Conservation (phyloP, 768 basidiomycete genomes). For the Pulveroboletus sp. region DNA sequence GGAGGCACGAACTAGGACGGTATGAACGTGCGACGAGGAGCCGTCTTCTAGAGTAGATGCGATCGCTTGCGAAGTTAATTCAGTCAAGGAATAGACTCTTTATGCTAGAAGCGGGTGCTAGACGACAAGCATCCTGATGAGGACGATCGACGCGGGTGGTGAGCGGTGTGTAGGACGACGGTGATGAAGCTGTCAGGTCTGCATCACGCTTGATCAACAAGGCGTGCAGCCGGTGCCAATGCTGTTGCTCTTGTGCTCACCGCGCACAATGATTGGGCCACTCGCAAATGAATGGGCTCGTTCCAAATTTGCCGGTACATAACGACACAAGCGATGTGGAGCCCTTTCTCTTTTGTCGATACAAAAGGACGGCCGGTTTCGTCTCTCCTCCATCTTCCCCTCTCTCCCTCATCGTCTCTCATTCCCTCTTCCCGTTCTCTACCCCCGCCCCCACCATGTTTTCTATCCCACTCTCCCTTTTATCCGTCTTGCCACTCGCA, state of each 20-base stretch:
- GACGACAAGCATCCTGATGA: too few species aligned
- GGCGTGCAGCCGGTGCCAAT: too few species aligned
- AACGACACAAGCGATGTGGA: slow-evolving; percentile 4
- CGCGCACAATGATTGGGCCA: too few species aligned
- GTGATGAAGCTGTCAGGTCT: slow-evolving; percentile 15
- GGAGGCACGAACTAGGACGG: too few species aligned
- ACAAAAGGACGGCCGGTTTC: slow-evolving; percentile 9
- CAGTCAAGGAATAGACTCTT: background rate
- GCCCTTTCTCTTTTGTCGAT: background rate
- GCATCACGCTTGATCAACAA: too few species aligned
- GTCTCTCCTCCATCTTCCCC: background rate
- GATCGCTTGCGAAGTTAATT: background rate
- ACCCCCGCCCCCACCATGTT: slow-evolving; percentile 13
- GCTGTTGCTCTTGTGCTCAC: too few species aligned
- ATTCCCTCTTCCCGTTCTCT: slow-evolving; percentile 4
- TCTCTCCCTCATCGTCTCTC: slow-evolving; percentile 16
- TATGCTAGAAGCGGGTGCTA: too few species aligned
- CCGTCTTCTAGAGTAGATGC: background rate
- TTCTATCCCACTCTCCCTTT: slow-evolving; percentile 15
- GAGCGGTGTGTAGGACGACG: slow-evolving; percentile 1
- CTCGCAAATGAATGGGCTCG: background rate
- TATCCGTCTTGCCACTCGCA: slow-evolving; percentile 21
- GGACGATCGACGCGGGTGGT: too few species aligned
- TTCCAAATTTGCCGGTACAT: slow-evolving; percentile 6
- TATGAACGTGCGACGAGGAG: too few species aligned